A percentile compares a stretch with the other conserved stretches of the same genome.
Conservation (phyloP, 495 filamentous ascomycete species). For the Apiosordaria backusii region DNA sequence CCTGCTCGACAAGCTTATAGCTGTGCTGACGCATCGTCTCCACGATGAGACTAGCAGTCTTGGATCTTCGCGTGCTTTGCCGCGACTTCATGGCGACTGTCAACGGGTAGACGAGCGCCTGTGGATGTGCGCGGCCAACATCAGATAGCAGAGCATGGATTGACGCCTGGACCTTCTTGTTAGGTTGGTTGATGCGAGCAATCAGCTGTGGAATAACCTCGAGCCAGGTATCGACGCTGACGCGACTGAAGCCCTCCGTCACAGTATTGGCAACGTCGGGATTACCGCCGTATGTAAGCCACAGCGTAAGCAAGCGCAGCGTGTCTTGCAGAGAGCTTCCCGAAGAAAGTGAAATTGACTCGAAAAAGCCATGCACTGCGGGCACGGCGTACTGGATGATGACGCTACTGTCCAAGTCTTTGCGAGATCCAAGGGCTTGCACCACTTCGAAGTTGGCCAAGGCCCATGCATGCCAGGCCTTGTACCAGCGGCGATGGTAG, state of each 20-base stretch:
- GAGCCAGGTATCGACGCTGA: constrained; percentile 96
- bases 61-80: constrained; percentile 69
- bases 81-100: constrained; percentile 95
- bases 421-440: constrained; percentile 64
- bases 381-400: constrained; percentile 88
- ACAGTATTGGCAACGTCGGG: constrained; percentile 82
- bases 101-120: constrained; percentile 98
- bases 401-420: constrained; percentile 48
- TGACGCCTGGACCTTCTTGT: constrained; percentile 74
- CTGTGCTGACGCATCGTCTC: constrained; percentile 96
- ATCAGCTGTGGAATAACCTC: constrained; percentile 97
- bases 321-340: constrained; percentile 95
- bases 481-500: constrained; percentile 92
- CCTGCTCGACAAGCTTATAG: constrained; percentile 89
- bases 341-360: constrained; percentile 85
- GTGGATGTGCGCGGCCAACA: constrained; percentile 88
- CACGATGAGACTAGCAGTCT: constrained; percentile 89
- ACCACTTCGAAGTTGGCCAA: constrained; percentile 98
- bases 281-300: constrained; percentile 90
- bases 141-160: constrained; percentile 89
- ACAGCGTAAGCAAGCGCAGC: constrained; percentile 84
- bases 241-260: constrained; percentile 81
- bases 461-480: constrained; percentile 99
- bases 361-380: constrained; percentile 90
- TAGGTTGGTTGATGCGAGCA: constrained; percentile 93